Evolutionary conservation across 2,329 filamentous ascomycete species (phyloP).

Genomic region (Chalaropsis thielavioides): DNA sequence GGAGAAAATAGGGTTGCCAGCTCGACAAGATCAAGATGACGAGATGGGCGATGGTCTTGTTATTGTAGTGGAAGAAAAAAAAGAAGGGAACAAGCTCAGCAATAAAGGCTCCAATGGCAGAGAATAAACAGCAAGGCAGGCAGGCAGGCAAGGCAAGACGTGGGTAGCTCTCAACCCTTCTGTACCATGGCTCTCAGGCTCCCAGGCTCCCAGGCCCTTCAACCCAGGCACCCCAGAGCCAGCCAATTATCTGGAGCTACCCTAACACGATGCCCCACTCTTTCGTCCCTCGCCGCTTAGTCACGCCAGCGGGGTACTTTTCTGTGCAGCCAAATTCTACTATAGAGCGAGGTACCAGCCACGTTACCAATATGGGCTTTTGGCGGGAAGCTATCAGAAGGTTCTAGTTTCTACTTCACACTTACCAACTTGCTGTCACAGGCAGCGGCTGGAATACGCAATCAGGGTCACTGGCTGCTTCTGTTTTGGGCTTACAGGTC

Average conservation of each 20-base stretch:
- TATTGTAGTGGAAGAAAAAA: background rate
- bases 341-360: conserved; percentile 11
- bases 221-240: background rate
- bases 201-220: too few relatives aligned
- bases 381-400: conserved; percentile 13
- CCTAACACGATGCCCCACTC: conserved; percentile 7
- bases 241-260: background rate
- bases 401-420: conserved; percentile 11
- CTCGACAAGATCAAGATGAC: background rate
- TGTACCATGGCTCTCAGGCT: too few relatives aligned
- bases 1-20: conserved; percentile 2
- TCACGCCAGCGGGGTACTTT: conserved; percentile 5
- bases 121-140: background rate
- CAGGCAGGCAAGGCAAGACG: conserved; percentile 3
- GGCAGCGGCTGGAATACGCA: conserved; percentile 15
- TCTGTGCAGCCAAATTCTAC: background rate
- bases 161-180: background rate
- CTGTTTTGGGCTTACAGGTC: background rate
- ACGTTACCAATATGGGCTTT: background rate
- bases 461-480: conserved; percentile 8
- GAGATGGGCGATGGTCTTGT: background rate
- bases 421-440: background rate
- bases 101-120: background rate
- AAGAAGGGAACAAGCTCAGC: background rate
- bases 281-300: conserved; percentile 15